Evolutionary conservation across 257 asterid genomes (phyloP), one percentile per base, ranked within the genome.

Genomic region (Linaria vulgaris): DNA sequence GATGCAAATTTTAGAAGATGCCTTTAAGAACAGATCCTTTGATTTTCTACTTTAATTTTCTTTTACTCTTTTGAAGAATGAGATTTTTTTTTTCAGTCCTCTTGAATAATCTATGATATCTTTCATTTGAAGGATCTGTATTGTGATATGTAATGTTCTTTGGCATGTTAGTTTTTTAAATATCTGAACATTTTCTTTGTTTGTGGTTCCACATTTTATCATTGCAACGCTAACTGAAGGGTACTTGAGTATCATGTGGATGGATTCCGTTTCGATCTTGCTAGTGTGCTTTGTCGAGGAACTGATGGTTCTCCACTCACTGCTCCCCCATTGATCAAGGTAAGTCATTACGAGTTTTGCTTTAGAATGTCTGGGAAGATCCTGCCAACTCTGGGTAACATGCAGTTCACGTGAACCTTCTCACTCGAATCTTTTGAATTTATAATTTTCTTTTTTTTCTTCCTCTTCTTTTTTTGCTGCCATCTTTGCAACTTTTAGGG

Each of bases 251-350:
- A 89, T 79, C 99, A 89, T 43, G 89, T 92, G 75, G 99, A 92
- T 74, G 99, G 99, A 49, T 92, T 92, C 77, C 96, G 99, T 67
- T 92, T 92, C 72, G 99, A 92, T 67, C 94, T 92, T 67, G 91
- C 99, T 23, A 89, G 99, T 55, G 88, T 77, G 80, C 97, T 92
- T 67, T 92, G 97, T 77, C 86, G 99, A 61, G 96, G 99, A 77
- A 68, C 84, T 24, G 95, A 92, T 76, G 99, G 99, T 71, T 80
- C 96, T 66, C 99, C 97, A 49, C 86, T 92, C 62, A 68, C 56
- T 74, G 82, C 94, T 74, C 99, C 99, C 51, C 99, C 97, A 23
- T 72, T 92, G 72, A 68, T 92, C 67, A 80, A 82, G 85, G 99
- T 92, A 78, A 72, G 70, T 61, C 68, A 21, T 61, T 45, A 47